Evolutionary conservation across 257 asterid genomes (phyloP), one percentile per base, ranked within the genome.

Genomic region (Solanum lycopersicoides): DNA sequence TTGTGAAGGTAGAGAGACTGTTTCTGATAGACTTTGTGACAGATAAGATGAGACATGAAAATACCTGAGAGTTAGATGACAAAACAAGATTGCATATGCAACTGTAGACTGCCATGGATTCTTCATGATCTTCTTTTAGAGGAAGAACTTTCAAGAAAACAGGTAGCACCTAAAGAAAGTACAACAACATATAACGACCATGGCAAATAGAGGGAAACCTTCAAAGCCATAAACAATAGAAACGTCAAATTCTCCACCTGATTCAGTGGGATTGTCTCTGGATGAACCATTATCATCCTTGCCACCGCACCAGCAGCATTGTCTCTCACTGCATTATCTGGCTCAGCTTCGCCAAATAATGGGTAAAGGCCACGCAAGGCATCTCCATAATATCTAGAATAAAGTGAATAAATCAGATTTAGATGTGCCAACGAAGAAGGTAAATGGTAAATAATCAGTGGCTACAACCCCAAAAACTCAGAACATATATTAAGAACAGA

Each of bases 261-360:
- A 91, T 93, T 90, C 83, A 97, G 89, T 13, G 98, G 98, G 87
- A 97, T 91, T 47, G 98, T 90, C 90, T 96, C 97, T 14, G 98
- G 98, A 84, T 97, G 94, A 89, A 94, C 94, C 94, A 93, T 90
- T 77, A 97, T 97, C 98, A 97, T 96, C 92, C 98, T 92, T 89
- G 99, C 98, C 89, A 97, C 99, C 32, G 99, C 99, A 89, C 99
- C 99, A 83, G 98, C 98, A 60, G 99, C 99, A 90, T 97, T 97
- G 91, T 97, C 99, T 90, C 95, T 94, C 75, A 96, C 99, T 28
- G 99, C 98, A 93, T 94, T 92, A 92, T 96, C 99, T 73, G 96
- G 96, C 91, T 97, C 99, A 68, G 96, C 88, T 88, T 93, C 98
- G 83, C 98, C 98, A 91, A 97, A 97, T 85, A 97, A 91, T 37